Percentiles rank a stretch among this genome's conserved stretches.
Evolutionary conservation across 2,329 filamentous ascomycete species (phyloP).

Genomic region (Arthrobotrys musiformis): DNA sequence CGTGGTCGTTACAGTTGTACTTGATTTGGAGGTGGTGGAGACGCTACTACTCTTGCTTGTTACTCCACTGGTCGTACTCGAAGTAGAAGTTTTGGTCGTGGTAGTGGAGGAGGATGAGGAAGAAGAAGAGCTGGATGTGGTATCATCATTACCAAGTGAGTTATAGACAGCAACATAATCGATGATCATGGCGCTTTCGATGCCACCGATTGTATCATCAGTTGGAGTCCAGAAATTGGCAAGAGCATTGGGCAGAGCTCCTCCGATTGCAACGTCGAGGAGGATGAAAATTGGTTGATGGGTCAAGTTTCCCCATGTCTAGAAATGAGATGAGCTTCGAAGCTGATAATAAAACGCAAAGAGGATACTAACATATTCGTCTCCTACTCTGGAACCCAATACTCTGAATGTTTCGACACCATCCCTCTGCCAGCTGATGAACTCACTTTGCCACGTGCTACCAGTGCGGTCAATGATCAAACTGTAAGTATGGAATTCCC

Average conservation of each 20-base stretch:
- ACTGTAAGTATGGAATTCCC: conserved; percentile 61
- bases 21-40: neutral
- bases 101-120: conserved; percentile 7
- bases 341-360: neutral
- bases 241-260: conserved; percentile 62
- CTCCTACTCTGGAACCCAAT: conserved; percentile 59
- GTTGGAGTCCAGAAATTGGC: conserved; percentile 62
- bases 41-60: neutral
- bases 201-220: conserved; percentile 61
- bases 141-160: conserved; percentile 16
- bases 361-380: conserved; percentile 32
- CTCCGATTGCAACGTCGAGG: conserved; percentile 64
- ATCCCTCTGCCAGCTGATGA: conserved; percentile 62
- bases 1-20: neutral
- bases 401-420: conserved; percentile 60
- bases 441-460: conserved; percentile 60
- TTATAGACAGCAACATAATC: conserved; percentile 64
- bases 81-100: neutral
- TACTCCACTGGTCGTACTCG: neutral
- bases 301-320: conserved; percentile 61
- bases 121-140: neutral
- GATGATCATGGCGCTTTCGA: conserved; percentile 62
- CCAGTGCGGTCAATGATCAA: conserved; percentile 61
- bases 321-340: conserved; percentile 40
- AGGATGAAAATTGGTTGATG: conserved; percentile 62